Percentiles rank a stretch among this genome's conserved stretches.
Conservation (phyloP, 805 yeast species). For the Saturnispora dispora region DNA sequence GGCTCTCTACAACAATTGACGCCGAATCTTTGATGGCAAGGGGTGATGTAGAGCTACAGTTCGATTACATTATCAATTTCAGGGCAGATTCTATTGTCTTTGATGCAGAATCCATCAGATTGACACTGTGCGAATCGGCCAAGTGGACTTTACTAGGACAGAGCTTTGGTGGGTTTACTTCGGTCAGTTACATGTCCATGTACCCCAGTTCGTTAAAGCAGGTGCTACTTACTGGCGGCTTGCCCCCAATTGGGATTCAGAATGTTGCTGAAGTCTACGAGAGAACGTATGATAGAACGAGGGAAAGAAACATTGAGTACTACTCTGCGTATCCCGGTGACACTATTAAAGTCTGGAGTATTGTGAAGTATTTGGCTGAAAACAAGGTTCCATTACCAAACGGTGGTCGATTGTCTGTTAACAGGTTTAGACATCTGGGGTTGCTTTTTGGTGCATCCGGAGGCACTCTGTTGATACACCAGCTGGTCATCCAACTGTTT, state of each 20-base stretch:
- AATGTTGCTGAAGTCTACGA: slow-evolving; percentile 40
- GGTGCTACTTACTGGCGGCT: slow-evolving; percentile 47
- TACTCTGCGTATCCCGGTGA: slow-evolving; percentile 44
- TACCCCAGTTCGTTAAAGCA: slow-evolving; percentile 29
- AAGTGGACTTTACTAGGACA: slow-evolving; percentile 42
- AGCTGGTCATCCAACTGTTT: slow-evolving; percentile 32
- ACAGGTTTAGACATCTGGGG: slow-evolving; percentile 47
- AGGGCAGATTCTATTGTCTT: slow-evolving; percentile 45
- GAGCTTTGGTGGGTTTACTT: slow-evolving; percentile 13
- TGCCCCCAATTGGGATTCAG: slow-evolving; percentile 39
- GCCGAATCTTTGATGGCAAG: slow-evolving; percentile 17
- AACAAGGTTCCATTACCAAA: slow-evolving; percentile 35
- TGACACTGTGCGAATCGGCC: slow-evolving; percentile 18
- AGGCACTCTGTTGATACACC: slow-evolving; percentile 41
- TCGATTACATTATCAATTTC: slow-evolving; percentile 35
- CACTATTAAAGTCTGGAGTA: slow-evolving; percentile 28
- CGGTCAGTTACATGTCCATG: slow-evolving; percentile 10
- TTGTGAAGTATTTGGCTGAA: slow-evolving; percentile 28
- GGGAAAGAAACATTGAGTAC: slow-evolving; percentile 39
- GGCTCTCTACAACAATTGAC: slow-evolving; percentile 41
- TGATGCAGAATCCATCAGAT: slow-evolving; percentile 41
- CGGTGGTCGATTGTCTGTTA: slow-evolving; percentile 41
- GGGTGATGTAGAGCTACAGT: slow-evolving; percentile 21
- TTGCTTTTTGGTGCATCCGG: slow-evolving; percentile 41
- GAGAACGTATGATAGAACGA: slow-evolving; percentile 39